A percentile compares a stretch with the other conserved stretches of the same genome.
These are phyloP conservation scores for Cryptosporidium parvum DNA, from an alignment of 169 alveolate species.

Conservation along the genomic window DNA sequence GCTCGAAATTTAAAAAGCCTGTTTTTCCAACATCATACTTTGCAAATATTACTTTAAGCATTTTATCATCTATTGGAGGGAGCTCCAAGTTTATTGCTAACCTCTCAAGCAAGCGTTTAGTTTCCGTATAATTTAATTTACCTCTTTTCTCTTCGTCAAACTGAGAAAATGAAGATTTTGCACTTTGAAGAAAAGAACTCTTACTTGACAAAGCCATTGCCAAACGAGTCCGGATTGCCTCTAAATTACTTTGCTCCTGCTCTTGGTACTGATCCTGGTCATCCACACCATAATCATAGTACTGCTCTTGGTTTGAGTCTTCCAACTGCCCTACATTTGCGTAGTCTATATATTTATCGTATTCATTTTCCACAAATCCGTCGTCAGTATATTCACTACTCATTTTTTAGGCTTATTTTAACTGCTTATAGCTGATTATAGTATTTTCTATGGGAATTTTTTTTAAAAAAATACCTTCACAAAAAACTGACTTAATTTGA, in stretches of 20 bases:
- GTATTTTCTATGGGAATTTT: not conserved
- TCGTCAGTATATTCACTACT: conserved; percentile 9
- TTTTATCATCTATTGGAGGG: conserved; percentile 79
- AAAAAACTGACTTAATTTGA: not conserved
- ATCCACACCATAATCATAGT: not conserved
- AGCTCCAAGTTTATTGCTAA: conserved; percentile 78
- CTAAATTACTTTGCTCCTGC: conserved; percentile 34
- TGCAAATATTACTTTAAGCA: conserved; percentile 36
- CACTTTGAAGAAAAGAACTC: conserved; percentile 62
- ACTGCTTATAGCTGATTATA: not conserved
- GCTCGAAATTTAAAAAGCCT: conserved; percentile 74
- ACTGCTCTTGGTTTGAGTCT: not conserved
- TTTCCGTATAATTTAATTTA: conserved; percentile 47
- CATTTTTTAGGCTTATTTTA: not conserved
- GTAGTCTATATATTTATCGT: not conserved
- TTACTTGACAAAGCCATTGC: conserved; percentile 73
- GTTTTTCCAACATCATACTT: conserved; percentile 43
- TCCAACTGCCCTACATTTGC: not conserved
- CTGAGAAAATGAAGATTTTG: conserved; percentile 74
- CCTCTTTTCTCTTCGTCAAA: conserved; percentile 75
- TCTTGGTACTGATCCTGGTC: conserved; percentile 2
- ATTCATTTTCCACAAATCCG: conserved; percentile 10
- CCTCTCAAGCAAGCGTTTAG: conserved; percentile 69
- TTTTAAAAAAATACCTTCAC: not conserved
- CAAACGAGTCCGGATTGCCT: conserved; percentile 45